These are phyloP conservation scores for Penicillium verhagenii DNA, from an alignment of 495 filamentous ascomycete genomes.

Conservation along the genomic window DNA sequence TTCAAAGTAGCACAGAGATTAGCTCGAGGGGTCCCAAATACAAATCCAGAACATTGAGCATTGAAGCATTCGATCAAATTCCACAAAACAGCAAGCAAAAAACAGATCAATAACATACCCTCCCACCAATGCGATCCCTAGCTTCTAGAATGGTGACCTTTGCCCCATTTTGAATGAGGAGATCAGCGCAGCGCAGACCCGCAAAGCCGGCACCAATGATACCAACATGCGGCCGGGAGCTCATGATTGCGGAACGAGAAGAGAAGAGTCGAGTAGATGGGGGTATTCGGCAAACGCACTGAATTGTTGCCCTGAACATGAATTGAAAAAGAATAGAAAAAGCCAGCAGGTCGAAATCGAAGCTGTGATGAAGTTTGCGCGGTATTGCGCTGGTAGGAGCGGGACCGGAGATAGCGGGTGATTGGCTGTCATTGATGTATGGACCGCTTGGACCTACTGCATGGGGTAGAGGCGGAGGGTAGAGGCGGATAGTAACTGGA, in stretches of 20 bases:
- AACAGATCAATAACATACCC: constrained; percentile 50
- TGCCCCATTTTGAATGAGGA: constrained; percentile 74
- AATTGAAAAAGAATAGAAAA: too few relatives aligned
- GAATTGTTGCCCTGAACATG: constrained; percentile 1
- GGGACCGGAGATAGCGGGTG: constrained; percentile 12
- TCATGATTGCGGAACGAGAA: constrained; percentile 17
- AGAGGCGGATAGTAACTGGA: too few relatives aligned
- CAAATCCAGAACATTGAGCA: too few relatives aligned
- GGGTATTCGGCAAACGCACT: background rate
- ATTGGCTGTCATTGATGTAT: constrained; percentile 22
- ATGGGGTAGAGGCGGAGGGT: background rate
- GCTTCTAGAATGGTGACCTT: constrained; percentile 85
- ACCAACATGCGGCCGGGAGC: constrained; percentile 55
- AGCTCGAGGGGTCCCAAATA: background rate
- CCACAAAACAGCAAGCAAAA: background rate
- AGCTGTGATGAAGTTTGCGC: constrained; percentile 5
- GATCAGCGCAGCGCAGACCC: constrained; percentile 83
- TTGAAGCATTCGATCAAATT: too few relatives aligned
- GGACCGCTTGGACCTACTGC: background rate
- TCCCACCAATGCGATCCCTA: constrained; percentile 77
- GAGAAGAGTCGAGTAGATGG: background rate
- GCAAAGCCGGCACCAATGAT: constrained; percentile 85
- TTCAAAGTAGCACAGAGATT: background rate
- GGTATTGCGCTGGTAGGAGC: constrained; percentile 12
- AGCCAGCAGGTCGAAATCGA: constrained; percentile 3